Base-by-base conservation (phyloP, 805 yeast species). In the Candida montana region DNA sequence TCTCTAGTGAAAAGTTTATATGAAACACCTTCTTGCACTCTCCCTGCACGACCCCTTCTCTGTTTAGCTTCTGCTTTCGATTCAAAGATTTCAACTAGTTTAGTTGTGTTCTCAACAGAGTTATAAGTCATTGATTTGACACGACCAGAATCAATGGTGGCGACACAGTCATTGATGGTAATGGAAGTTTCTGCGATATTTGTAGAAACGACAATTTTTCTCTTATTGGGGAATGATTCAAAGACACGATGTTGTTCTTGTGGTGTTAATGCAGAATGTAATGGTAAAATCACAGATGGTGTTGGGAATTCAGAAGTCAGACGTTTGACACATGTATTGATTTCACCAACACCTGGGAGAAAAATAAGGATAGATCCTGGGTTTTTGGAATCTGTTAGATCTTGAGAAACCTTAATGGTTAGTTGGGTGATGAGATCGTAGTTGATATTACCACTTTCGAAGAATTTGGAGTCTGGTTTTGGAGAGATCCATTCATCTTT, bases 41-140 rank as follows among this genome's bases (percentile, higher is more conserved):
- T 90, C 48, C 99, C 99, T n/a, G 97, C 91, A 68, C 99, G 84
- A 59, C 99, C 99, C 60, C 96, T 72, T 65, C 99, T 75, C 62
- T 91, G 99, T 18, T 79, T 75, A 18, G 81, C 81, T 54, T 95
- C 96, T 0, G 98, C 97, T 48, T 75, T 76, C 0, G 98, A 90
- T 18, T 88, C 87, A 88, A 95, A 91, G 4, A 72, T 69, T 53
- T 91, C 97, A 5, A 79, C 69, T 35, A 91, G 69, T 40, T 75
- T 75, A 0, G 93, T 80, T 5, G 89, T 74, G 51, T 84, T 84
- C 13, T 79, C 68, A 29, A 65, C 69, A 0, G 87, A 54, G 56
- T 87, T 90, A 55, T 79, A 91, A 21, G 76, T 73, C 53, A 86
- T 75, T 13, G 81, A 79, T 54, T 91, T 91, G 6, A 86, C 90